Evolutionary conservation across 805 yeast species (phyloP).

Genomic region (Kazachstania kunashirensis): DNA sequence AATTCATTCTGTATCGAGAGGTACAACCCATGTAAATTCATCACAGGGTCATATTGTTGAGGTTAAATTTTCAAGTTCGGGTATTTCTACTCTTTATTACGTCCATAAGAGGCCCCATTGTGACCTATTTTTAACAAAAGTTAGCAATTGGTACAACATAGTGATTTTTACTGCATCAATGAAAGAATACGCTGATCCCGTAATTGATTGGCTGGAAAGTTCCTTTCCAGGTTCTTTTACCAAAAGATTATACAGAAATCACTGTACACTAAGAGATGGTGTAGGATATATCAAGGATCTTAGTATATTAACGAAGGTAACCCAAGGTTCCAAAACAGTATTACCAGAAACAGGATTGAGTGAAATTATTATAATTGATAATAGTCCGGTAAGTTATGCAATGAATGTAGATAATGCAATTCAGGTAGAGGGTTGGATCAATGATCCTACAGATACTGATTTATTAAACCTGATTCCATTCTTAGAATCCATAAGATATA

Average conservation of each 20-base stretch:
- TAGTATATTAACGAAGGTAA: constrained; percentile 6
- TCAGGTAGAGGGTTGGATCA: constrained; percentile 94
- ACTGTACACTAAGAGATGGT: constrained; percentile 69
- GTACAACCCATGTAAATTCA: constrained; percentile 25
- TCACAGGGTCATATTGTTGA: constrained; percentile 64
- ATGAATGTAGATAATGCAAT: constrained; percentile 81
- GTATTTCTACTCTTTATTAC: constrained; percentile 71
- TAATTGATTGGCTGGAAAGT: constrained; percentile 80
- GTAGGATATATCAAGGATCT: constrained; percentile 82
- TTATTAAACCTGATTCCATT: constrained; percentile 74
- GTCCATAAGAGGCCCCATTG: constrained; percentile 90
- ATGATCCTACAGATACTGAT: constrained; percentile 86
- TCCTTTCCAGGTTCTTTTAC: constrained; percentile 41
- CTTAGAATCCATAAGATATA: constrained; percentile 45
- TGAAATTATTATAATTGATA: constrained; percentile 73
- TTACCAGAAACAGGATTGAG: constrained; percentile 25
- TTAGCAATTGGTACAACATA: constrained; percentile 77
- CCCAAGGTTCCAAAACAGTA: not conserved
- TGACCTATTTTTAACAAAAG: constrained; percentile 70
- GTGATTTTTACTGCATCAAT: constrained; percentile 93
- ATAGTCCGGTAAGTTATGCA: constrained; percentile 85
- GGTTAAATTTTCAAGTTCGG: constrained; percentile 48
- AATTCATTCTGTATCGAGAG: constrained; percentile 78
- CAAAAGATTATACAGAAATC: constrained; percentile 63
- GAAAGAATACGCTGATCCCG: constrained; percentile 93